Percentiles rank a stretch among this genome's conserved stretches.
These are phyloP conservation scores for Stromatinia cepivora DNA, from an alignment of 2,329 filamentous ascomycete species.

Conservation along the genomic window DNA sequence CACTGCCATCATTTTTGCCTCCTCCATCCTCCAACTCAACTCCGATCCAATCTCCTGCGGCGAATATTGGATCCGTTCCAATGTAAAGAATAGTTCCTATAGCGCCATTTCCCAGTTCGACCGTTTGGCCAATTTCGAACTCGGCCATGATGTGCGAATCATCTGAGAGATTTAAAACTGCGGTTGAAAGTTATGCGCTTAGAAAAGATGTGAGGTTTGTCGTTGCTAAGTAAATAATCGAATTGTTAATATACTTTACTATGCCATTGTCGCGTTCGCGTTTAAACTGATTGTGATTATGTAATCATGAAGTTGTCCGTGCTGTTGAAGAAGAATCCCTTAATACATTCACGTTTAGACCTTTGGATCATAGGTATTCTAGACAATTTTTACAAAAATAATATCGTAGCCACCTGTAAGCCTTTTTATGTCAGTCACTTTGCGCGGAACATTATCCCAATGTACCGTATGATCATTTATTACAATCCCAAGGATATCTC, in stretches of 20 bases:
- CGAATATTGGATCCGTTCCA: conserved; percentile 72
- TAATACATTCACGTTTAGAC: neutral
- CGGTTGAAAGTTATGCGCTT: neutral
- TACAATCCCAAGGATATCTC: neutral
- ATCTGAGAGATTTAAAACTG: conserved; percentile 23
- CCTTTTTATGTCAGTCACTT: neutral
- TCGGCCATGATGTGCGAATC: conserved; percentile 52
- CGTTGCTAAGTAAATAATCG: conserved; percentile 10
- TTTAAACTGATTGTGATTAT: neutral
- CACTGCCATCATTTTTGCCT: conserved; percentile 93
- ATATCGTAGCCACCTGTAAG: too few relatives aligned
- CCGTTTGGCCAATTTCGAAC: conserved; percentile 48
- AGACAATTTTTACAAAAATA: neutral
- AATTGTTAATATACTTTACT: neutral
- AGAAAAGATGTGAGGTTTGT: neutral
- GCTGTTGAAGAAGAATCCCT: neutral
- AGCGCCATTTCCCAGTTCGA: conserved; percentile 77
- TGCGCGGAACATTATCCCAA: neutral
- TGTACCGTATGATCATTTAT: neutral
- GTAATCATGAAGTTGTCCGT: conserved; percentile 9
- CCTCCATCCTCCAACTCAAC: conserved; percentile 79
- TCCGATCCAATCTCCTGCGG: conserved; percentile 82
- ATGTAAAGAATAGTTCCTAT: conserved; percentile 77
- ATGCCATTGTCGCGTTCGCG: conserved; percentile 5
- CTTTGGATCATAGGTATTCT: neutral